Base-by-base conservation (phyloP, 2,329 filamentous ascomycete species). In the Pestalotiopsis sp. region DNA sequence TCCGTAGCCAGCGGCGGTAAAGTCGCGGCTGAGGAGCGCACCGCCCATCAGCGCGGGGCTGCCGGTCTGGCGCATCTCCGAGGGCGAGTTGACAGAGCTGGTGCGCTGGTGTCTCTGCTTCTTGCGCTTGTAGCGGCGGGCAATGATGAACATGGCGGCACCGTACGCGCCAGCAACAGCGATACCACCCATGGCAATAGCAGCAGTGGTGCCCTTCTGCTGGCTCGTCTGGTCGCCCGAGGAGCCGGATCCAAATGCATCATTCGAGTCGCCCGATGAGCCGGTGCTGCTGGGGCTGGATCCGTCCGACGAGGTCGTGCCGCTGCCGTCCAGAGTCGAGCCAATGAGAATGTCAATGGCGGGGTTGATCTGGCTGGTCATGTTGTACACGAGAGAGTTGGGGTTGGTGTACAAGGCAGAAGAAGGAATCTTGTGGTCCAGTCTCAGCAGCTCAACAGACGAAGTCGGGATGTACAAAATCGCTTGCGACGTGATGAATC, bases 81-180 rank as follows among this genome's bases (percentile, higher is more conserved):
- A 85, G 1, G 83, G 82, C 72, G 84, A 86, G 63, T 86, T 86
- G 71, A 95, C 83, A 61, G 94, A 97, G 85, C 90, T 94, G 66
- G 91, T 86, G 69, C 94, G 92, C 76, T 90, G 88, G 82, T 97
- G 93, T 65, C 89, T 84, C 78, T 92, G 89, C 82, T 90, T 92
- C 87, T 92, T 94, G 84, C 92, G 91, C 86, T 95, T 94, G 87
- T 97, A 97, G 70, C 95, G 89, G 71, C 94, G 91, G 64, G 95
- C 95, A 73, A 97, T 90, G 76, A 96, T 91, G 84, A 97, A 95
- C 95, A 98, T 97, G 79, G 94, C 94, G 13, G 92, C 93, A 77
- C 94, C 95, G 74, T 97, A 97, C n/a, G 94, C 91, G 65, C 91
- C 92, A 57, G 93, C 94, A 76, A 94, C 91, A 58, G 89, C 88